Base-by-base conservation (phyloP, 106 monocot species). In the Dioscorea dumetorum region DNA sequence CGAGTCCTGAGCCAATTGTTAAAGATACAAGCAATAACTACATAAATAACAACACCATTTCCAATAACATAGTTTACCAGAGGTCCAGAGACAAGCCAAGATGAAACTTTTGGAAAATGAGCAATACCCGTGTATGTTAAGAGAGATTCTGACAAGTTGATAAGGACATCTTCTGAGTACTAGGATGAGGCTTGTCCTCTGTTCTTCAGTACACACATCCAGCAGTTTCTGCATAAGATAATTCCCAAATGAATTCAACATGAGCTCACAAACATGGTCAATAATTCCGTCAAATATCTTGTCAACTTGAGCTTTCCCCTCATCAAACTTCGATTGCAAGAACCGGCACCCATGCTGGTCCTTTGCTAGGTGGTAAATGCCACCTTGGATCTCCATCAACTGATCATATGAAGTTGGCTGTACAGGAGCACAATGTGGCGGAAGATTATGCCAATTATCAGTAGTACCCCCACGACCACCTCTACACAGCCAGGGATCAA, bases 151-250 rank as follows among this genome's bases (percentile, higher is more conserved):
- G 48, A 88, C 61, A 22, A 91, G 73, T 4, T 78, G 69, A 17
- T 22, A 2, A 8, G 79, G 83, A 22, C 78, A 64, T 54, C 74
- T 17, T 3, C 82, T 85, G 33, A 91, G 75, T 20, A 77, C 57
- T 5, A 69, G 50, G 19, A 94, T 18, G n/a, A 94, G 74, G 51
- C 19, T 62, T 35, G 63, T 72, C 68, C 72, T 80, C 60, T 91
- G 94, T 31, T 83, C 80, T 15, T 91, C 87, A 24, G 52, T 80
- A 65, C 87, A 90, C 10, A 81, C 71, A 17, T 85, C 84, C 19
- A 94, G 62, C 32, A 94, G 12, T 73, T 91, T 91, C 76, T 94
- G 94, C 76, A 90, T 76, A n/a, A 94, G 83, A 75, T 94, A 94
- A 65, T 94, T 94, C 11, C 76, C 94, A 81, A 83, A 94, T 4